phyloP scores from a whole-genome alignment of 1,284 basidiomycete genomes.

The Fistulinella cinereoalba region DNA sequence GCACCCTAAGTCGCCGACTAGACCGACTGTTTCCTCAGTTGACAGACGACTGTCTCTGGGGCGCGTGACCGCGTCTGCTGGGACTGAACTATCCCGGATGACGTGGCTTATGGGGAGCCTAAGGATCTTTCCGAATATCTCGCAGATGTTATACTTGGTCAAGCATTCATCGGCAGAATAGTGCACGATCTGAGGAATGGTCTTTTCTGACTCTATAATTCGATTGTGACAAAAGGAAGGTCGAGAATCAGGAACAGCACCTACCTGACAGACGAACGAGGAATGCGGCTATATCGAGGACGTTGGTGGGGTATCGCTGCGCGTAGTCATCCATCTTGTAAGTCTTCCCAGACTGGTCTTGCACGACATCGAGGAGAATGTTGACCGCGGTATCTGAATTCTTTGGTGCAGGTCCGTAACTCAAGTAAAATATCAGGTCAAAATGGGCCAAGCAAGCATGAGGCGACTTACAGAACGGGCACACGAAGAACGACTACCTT shows the following conservation, averaged over 20 bases:
- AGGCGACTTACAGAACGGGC: slow-evolving; percentile 64
- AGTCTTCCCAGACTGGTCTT: slow-evolving; percentile 71
- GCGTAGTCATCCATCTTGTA: slow-evolving; percentile 89
- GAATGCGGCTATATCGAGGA: slow-evolving; percentile 73
- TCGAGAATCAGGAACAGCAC: slow-evolving; percentile 16
- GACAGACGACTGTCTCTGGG: slow-evolving; percentile 73
- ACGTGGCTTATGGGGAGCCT: slow-evolving; percentile 64
- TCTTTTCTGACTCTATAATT: slow-evolving; percentile 35
- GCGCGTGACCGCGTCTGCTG: slow-evolving; percentile 60
- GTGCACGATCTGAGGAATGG: slow-evolving; percentile 67
- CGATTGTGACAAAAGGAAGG: not conserved
- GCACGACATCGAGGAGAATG: slow-evolving; percentile 72
- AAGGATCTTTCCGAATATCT: slow-evolving; percentile 68
- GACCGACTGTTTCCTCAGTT: slow-evolving; percentile 61
- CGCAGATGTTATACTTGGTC: slow-evolving; percentile 84
- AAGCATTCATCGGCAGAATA: slow-evolving; percentile 73
- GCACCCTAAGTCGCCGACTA: slow-evolving; percentile 58
- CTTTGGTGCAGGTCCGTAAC: slow-evolving; percentile 74
- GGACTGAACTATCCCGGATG: slow-evolving; percentile 61
- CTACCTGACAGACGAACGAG: slow-evolving; percentile 63
- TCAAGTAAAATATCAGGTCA: slow-evolving; percentile 29
- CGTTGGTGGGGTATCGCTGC: slow-evolving; percentile 78
- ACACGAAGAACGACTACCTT: slow-evolving; percentile 69
- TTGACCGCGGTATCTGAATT: slow-evolving; percentile 81
- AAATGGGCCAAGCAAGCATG: not conserved